Evolutionary conservation across 2,329 filamentous ascomycete species (phyloP).

Genomic region (Penicillium griseofulvum): DNA sequence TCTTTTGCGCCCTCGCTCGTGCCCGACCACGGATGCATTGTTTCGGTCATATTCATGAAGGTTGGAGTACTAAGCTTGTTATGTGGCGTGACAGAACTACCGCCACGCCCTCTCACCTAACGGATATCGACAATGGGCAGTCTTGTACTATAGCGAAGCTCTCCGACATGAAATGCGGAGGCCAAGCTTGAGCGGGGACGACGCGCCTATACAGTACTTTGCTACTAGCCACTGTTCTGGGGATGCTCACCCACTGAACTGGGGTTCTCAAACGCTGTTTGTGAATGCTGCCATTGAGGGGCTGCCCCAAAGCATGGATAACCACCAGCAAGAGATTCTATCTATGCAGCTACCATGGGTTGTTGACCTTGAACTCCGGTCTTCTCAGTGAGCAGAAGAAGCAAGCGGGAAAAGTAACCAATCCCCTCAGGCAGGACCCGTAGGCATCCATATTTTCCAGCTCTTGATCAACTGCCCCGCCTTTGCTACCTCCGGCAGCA

Average conservation of each 20-base stretch:
- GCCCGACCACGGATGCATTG: slow-evolving; percentile 34
- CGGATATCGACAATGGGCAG: slow-evolving; percentile 45
- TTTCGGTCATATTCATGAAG: slow-evolving; percentile 49
- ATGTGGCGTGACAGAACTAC: slow-evolving; percentile 46
- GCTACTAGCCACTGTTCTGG: slow-evolving; percentile 42
- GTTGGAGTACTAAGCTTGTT: slow-evolving; percentile 57
- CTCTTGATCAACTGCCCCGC: no score
- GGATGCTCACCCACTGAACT: slow-evolving; percentile 30
- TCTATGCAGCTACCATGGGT: background rate
- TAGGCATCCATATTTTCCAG: no score
- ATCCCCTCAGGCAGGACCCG: no score
- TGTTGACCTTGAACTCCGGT: background rate
- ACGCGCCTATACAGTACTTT: slow-evolving; percentile 25
- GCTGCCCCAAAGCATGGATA: background rate
- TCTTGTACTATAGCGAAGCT: slow-evolving; percentile 38
- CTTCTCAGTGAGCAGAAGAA: background rate
- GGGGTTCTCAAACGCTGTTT: slow-evolving; percentile 55
- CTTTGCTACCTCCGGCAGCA: no score
- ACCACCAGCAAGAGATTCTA: background rate
- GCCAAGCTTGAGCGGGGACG: background rate
- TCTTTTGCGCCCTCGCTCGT: slow-evolving; percentile 29
- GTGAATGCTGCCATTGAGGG: slow-evolving; percentile 59
- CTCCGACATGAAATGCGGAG: background rate
- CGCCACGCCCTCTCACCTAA: slow-evolving; percentile 46
- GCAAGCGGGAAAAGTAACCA: background rate